Percentiles rank a stretch among this genome's conserved stretches.
Conservation (phyloP, 2,329 filamentous ascomycete genomes). For the Pochonia chlamydosporia region DNA sequence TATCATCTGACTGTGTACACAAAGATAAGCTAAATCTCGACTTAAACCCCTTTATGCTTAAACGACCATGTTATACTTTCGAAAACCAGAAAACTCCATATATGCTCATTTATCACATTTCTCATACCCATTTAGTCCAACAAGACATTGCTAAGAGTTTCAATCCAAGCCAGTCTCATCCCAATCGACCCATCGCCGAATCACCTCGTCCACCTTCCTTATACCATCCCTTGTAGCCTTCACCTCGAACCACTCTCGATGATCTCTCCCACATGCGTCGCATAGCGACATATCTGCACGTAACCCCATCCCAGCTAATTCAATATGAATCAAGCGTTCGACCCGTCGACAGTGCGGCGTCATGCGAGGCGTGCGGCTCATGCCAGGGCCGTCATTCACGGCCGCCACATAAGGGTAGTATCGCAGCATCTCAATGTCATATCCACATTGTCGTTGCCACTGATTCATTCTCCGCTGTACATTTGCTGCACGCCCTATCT, state of each 20-base stretch:
- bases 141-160: no score
- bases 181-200: constrained; percentile 84
- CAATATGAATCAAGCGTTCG: constrained; percentile 84
- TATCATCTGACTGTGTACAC: no score
- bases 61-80: no score
- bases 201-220: constrained; percentile 59
- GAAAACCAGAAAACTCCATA: no score
- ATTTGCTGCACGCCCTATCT: constrained; percentile 67
- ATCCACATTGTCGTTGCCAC: constrained; percentile 89
- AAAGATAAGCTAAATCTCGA: no score
- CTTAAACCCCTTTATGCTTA: no score
- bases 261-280: constrained; percentile 72
- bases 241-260: constrained; percentile 94
- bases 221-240: constrained; percentile 68
- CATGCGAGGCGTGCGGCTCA: constrained; percentile 48
- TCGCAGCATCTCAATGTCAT: constrained; percentile 78
- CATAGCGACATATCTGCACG: constrained; percentile 56
- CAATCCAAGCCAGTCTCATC: constrained; percentile 44
- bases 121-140: background rate
- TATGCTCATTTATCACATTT: no score
- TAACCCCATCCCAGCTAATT: constrained; percentile 62
- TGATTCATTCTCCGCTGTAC: constrained; percentile 88
- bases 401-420: constrained; percentile 79
- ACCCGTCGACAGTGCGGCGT: constrained; percentile 83
- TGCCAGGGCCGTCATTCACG: constrained; percentile 19